Percentiles rank a stretch among this genome's conserved stretches.
These are phyloP conservation scores for Microglena sp. DNA, from an alignment of 139 green algal genomes.

Conservation along the genomic window DNA sequence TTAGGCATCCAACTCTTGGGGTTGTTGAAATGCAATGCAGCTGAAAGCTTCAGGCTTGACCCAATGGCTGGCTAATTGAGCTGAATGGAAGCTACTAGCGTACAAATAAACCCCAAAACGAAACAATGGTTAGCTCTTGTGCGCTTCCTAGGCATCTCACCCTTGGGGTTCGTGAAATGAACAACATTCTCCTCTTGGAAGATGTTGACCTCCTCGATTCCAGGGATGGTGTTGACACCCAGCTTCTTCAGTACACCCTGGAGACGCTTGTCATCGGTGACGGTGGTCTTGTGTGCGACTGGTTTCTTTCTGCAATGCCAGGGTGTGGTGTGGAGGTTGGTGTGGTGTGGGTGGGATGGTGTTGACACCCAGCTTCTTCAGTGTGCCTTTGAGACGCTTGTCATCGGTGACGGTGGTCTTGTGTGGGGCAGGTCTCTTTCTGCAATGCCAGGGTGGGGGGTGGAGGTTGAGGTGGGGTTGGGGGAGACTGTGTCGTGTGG, in stretches of 20 bases:
- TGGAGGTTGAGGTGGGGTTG: too few relatives aligned
- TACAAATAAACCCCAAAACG: too few relatives aligned
- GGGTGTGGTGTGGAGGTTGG: too few relatives aligned
- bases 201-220: constrained; percentile 99
- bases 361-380: constrained; percentile 99
- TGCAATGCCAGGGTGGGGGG: constrained; percentile 42
- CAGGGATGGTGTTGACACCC: constrained; percentile 97
- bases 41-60: too few relatives aligned
- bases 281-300: constrained; percentile 90
- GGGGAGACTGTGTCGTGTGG: too few relatives aligned
- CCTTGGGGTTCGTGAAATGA: constrained; percentile 95
- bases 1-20: too few relatives aligned
- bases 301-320: constrained; percentile 99
- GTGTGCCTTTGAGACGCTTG: constrained; percentile 91
- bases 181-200: constrained; percentile 87
- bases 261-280: constrained; percentile 95
- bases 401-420: constrained; percentile 94
- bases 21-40: too few relatives aligned
- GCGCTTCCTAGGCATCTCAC: constrained; percentile 19
- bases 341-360: too few relatives aligned
- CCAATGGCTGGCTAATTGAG: too few relatives aligned
- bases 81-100: too few relatives aligned
- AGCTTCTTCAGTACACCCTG: constrained; percentile 95
- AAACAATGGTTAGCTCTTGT: too few relatives aligned
- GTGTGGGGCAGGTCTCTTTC: constrained; percentile 97